Evolutionary conservation across 2,329 filamentous ascomycete species (phyloP), one percentile per base, ranked within the genome.

Genomic region (Fusarium sp.): DNA sequence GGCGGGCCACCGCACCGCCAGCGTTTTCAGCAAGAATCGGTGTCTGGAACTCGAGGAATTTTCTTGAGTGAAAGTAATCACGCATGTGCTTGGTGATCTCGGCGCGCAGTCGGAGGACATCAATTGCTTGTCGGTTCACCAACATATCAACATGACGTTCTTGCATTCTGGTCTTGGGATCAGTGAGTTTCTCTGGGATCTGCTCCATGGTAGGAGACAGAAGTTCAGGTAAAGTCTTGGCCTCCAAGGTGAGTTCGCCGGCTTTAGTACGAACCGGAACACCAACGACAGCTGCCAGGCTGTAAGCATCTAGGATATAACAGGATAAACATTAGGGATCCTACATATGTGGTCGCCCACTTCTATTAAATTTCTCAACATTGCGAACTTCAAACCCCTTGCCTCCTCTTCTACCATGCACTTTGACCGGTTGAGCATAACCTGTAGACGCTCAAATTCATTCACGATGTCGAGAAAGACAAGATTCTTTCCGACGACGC

Each of bases 21-120:
- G 95, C 94, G 55, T 91, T 88, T 51, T 92, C 90, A 12, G 93
- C 91, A 58, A 99, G 86, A 63, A 98, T 94, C 1, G 96, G 96
- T 0, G 96, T 99, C 75, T 93, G 93, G 51, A 98, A 94, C 82
- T 98, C 95, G 60, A 94, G 84, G 78, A 98, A 98, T 10, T 88
- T 87, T 49, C 88, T 86, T 14, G 89, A 85, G 66, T 93, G 85
- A 61, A 98, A 89, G 79, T 92, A 94, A 57, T 89, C 87, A 39
- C 94, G 90, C 72, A 98, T 86, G 73, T 89, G 88, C 65, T 91
- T 90, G 71, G 94, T 91, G 66, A 98, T 89, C 41, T 90, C 84
- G 1, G 94, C 91, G 39, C 95, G 91, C 29, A 96, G 86, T 37
- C 91, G 88, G 56, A 98, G 84, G 4, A 91, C 89, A 77, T 96